Conservation (phyloP, 139 green algal species). For the Asterochloris sp. region DNA sequence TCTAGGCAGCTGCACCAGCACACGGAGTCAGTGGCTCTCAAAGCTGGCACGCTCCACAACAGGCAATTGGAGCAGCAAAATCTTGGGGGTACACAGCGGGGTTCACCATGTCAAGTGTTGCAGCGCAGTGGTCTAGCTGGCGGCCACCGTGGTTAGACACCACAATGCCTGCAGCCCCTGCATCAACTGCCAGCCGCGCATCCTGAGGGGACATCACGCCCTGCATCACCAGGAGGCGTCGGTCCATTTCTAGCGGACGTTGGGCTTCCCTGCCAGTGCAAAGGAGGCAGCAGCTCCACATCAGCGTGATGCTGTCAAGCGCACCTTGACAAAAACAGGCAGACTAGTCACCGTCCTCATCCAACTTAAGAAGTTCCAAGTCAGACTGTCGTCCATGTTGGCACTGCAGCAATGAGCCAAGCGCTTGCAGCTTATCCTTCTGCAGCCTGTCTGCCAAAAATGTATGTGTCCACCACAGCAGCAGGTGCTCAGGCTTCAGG, state of each 20-base stretch:
- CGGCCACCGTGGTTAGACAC: constrained; percentile 79
- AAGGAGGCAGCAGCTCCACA: background rate
- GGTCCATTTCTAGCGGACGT: too few relatives aligned
- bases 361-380: constrained; percentile 77
- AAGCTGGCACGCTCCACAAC: too few relatives aligned
- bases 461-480: too few relatives aligned
- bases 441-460: too few relatives aligned
- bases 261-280: background rate
- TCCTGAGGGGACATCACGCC: constrained; percentile 77
- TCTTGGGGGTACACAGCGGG: background rate
- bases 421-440: too few relatives aligned
- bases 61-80: too few relatives aligned
- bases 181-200: constrained; percentile 61
- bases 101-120: constrained; percentile 55
- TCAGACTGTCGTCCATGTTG: constrained; percentile 55
- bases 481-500: too few relatives aligned
- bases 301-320: background rate
- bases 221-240: constrained; percentile 26
- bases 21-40: too few relatives aligned
- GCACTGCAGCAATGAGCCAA: background rate
- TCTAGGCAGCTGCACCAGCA: constrained; percentile 45
- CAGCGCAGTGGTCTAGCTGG: constrained; percentile 83
- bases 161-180: constrained; percentile 79
- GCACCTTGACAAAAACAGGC: constrained; percentile 83
- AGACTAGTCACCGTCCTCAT: constrained; percentile 66